Conservation (phyloP, 305 asterid species). For the Plantago rigida region DNA sequence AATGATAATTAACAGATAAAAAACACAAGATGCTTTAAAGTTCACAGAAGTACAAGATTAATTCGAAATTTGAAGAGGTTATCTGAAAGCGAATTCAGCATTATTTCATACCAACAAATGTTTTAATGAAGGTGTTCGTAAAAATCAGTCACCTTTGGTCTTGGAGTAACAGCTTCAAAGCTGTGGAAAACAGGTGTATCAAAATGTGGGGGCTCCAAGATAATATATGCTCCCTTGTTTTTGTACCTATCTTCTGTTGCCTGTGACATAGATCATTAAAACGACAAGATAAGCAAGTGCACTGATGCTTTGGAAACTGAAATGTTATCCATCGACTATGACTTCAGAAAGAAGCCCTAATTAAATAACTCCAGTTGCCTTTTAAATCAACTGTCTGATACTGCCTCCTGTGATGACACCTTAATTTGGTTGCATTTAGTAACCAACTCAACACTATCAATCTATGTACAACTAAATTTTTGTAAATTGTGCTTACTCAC, state of each 20-base stretch:
- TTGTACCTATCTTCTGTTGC: constrained; percentile 76
- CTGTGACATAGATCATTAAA: constrained; percentile 33
- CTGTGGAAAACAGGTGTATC: constrained; percentile 60
- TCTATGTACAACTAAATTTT: no score
- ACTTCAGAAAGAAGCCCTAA: not conserved
- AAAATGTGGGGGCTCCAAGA: constrained; percentile 69
- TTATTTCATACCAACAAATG: constrained; percentile 2
- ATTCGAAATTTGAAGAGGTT: no score
- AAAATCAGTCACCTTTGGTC: constrained; percentile 58
- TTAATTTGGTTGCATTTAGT: no score
- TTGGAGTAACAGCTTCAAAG: constrained; percentile 82
- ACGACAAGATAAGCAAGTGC: constrained; percentile 16
- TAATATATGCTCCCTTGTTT: constrained; percentile 82
- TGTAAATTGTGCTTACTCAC: no score
- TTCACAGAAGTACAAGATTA: not conserved
- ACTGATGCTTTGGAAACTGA: not conserved
- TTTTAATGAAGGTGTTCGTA: constrained; percentile 9
- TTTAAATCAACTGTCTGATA: no score
- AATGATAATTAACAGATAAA: no score
- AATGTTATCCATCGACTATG: not conserved
- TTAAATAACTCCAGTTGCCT: no score
- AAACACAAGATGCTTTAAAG: not conserved
- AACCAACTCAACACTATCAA: no score
- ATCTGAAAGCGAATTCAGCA: not conserved
- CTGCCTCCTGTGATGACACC: no score